Base-by-base conservation (phyloP, 257 asterid species). In the Primulina huaijiensis region DNA sequence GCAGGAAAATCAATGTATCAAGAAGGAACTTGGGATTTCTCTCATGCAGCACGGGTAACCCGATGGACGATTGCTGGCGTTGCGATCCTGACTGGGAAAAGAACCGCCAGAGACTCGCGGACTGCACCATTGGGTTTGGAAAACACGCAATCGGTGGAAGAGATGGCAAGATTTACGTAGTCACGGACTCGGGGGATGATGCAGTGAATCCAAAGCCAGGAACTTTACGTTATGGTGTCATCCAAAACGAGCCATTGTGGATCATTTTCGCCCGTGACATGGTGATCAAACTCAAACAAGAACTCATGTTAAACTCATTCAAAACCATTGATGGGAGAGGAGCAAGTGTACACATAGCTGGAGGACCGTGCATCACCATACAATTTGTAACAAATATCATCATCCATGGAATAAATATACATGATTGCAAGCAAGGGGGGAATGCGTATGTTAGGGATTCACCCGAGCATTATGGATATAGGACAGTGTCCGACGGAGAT, bases 41-140 rank as follows among this genome's bases (percentile, higher is more conserved):
- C 10, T 89, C 98, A 8, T 92, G 95, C 70, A 86, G 88, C 4
- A 87, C 90, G 0, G 98, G 96, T 16, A 92, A 92, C 75, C 98
- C 98, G 0, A 89, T 92, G 5, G 98, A 92, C 78, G 94, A 92
- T 76, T 89, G 98, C 83, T 89, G 98, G 98, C 80, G 98, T n/a
- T 92, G 98, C 65, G 98, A 92, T 72, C 80, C 84, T 7, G 73
- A 83, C 14, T 92, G 98, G 98, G 94, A 82, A 20, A 78, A 78
- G 19, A 88, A 88, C 78, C 86, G 98, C 3, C 79, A 87, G 60
- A 72, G 83, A 0, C 50, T 92, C 10, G 97, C 97, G 0, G 95
- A 92, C 69, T 92, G 97, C 65, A 93, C 90, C 0, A 92, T 92
- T 12, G 97, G 97, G n/a, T 92, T 92, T 59, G 97, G 97, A 0